phyloP scores from a whole-genome alignment of 2,329 filamentous ascomycete species.

The Exophiala lecanii-corni region DNA sequence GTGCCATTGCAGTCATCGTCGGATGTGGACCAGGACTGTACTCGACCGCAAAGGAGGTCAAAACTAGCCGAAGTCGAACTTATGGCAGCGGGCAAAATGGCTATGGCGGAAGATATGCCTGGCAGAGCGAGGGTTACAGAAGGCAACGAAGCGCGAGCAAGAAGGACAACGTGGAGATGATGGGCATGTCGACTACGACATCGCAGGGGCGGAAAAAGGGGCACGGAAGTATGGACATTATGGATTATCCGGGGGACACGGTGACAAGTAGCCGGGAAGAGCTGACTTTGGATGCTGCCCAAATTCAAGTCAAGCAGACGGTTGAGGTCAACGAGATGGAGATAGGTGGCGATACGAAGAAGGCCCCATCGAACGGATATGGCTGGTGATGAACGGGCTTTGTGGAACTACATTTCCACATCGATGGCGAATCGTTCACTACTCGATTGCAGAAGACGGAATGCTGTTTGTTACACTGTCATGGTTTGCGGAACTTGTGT shows the following conservation, averaged over 20 bases:
- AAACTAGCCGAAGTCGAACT: not conserved
- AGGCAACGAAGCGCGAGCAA: not conserved
- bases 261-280: not conserved
- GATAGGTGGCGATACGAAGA: not conserved
- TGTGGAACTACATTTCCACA: too few relatives aligned
- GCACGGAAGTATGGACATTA: not conserved
- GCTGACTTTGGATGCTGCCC: not conserved
- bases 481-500: too few relatives aligned
- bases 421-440: too few relatives aligned
- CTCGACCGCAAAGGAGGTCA: not conserved
- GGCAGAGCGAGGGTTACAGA: not conserved
- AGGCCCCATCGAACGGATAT: not conserved
- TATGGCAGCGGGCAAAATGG: not conserved
- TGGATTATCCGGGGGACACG: not conserved
- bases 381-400: not conserved
- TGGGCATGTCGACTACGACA: not conserved
- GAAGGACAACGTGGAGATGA: not conserved
- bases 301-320: not conserved
- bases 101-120: not conserved
- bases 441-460: too few relatives aligned
- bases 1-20: slow-evolving; percentile 13
- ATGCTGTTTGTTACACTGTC: too few relatives aligned
- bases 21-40: slow-evolving; percentile 4
- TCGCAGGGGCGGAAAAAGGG: not conserved
- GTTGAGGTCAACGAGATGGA: not conserved